phyloP scores from a whole-genome alignment of 352 stramenopile genomes.

The Globisporangium cylindrosporum region DNA sequence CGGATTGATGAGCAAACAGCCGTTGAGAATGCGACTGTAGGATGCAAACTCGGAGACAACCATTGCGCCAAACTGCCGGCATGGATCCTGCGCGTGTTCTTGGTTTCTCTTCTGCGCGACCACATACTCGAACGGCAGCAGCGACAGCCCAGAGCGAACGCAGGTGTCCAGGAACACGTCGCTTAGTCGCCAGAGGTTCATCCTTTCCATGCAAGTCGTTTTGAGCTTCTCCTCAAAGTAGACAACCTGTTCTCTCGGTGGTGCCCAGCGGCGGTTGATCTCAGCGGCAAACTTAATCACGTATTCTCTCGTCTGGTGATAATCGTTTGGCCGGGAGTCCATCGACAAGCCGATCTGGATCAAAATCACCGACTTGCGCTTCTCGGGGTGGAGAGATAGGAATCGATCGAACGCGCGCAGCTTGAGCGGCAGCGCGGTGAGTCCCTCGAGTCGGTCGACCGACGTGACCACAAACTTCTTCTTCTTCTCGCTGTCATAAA shows the following conservation, averaged over 20 bases:
- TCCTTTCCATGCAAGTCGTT: conserved; percentile 64
- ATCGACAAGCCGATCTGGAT: conserved; percentile 73
- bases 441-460: conserved; percentile 93
- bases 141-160: conserved; percentile 57
- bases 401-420: conserved; percentile 96
- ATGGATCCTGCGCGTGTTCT: conserved; percentile 31
- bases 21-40: conserved; percentile 95
- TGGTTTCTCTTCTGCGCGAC: conserved; percentile 58
- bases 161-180: conserved; percentile 74
- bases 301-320: conserved; percentile 90
- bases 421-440: conserved; percentile 96
- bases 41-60: conserved; percentile 97
- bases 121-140: conserved; percentile 80
- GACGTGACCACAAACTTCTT: conserved; percentile 80
- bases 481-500: conserved; percentile 27
- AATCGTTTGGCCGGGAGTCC: conserved; percentile 89
- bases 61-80: conserved; percentile 75
- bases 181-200: conserved; percentile 65
- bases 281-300: conserved; percentile 87
- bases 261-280: conserved; percentile 88
- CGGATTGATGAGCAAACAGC: conserved; percentile 96
- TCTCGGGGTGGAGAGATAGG: conserved; percentile 82
- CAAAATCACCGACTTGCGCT: conserved; percentile 66
- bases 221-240: conserved; percentile 70
- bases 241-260: conserved; percentile 54